Percentiles rank a stretch among this genome's conserved stretches.
phyloP scores from a whole-genome alignment of 441 rosid genomes.

The Adansonia grandidieri region DNA sequence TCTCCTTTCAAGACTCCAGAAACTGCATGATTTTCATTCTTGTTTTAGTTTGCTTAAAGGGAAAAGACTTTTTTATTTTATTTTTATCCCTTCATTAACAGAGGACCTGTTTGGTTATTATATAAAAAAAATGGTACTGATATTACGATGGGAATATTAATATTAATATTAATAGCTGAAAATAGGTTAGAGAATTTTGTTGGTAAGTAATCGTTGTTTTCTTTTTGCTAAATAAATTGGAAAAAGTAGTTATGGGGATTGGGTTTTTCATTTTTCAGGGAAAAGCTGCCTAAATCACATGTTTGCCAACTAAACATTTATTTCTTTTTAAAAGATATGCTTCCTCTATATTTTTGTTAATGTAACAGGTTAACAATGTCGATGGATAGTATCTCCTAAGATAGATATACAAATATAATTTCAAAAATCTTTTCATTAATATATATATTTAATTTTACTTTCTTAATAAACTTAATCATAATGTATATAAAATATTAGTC shows the following conservation, averaged over 20 bases:
- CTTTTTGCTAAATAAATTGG: neutral
- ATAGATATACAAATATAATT: too few relatives aligned
- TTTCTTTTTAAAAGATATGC: neutral
- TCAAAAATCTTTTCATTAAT: too few relatives aligned
- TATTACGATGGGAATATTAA: neutral
- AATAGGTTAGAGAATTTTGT: neutral
- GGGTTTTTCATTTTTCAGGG: slow-evolving; percentile 23
- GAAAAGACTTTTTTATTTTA: too few relatives aligned
- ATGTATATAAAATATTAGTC: too few relatives aligned
- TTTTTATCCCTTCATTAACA: too few relatives aligned
- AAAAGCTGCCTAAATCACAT: slow-evolving; percentile 52
- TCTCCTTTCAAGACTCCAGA: neutral
- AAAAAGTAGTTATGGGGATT: slow-evolving; percentile 1
- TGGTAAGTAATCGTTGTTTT: neutral
- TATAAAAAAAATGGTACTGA: neutral
- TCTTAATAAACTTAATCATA: too few relatives aligned
- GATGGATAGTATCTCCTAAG: too few relatives aligned
- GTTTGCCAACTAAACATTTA: slow-evolving; percentile 46
- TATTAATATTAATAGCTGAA: neutral
- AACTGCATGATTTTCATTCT: neutral
- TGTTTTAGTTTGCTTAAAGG: neutral
- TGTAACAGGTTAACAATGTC: too few relatives aligned
- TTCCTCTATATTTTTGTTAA: too few relatives aligned
- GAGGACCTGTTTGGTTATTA: neutral
- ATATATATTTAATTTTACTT: too few relatives aligned